Evolutionary conservation across 1,139 yeast species (phyloP).

Genomic region (Nakaseomyces uthaithaninus): DNA sequence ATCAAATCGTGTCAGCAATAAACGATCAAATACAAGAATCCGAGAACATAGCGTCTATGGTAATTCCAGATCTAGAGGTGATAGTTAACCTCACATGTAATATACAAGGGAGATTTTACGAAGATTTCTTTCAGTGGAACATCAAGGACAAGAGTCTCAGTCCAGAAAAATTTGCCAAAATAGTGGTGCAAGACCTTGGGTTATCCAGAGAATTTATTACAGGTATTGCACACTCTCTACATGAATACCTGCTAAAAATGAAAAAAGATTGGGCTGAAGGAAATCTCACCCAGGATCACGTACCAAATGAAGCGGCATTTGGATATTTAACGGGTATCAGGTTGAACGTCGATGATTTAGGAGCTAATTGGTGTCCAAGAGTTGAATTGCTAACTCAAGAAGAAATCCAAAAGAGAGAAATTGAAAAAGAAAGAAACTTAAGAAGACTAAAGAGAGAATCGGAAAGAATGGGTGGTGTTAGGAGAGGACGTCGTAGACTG

Average conservation of each 20-base stretch:
- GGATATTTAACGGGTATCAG: conserved; percentile 59
- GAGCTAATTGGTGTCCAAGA: conserved; percentile 83
- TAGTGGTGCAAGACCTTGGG: conserved; percentile 79
- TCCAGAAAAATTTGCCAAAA: conserved; percentile 78
- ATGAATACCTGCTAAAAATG: conserved; percentile 67
- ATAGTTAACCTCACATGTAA: conserved; percentile 76
- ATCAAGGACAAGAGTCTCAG: conserved; percentile 43
- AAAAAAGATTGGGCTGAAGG: conserved; percentile 88
- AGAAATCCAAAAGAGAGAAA: conserved; percentile 91
- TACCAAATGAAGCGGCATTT: conserved; percentile 51
- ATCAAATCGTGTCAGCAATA: conserved; percentile 62
- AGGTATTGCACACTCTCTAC: conserved; percentile 80
- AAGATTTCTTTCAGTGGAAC: conserved; percentile 96
- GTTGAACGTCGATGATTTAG: conserved; percentile 49
- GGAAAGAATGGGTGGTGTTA: conserved; percentile 35
- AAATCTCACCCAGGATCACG: conserved; percentile 44
- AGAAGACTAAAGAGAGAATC: conserved; percentile 90
- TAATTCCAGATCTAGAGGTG: conserved; percentile 58
- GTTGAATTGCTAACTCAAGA: conserved; percentile 81
- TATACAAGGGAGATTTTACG: conserved; percentile 73
- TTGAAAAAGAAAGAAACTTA: conserved; percentile 86
- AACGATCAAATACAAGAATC: conserved; percentile 75
- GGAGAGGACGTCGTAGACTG: conserved; percentile 46
- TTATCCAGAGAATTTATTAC: conserved; percentile 79
- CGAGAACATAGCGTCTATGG: conserved; percentile 51